Evolutionary conservation across 2,329 filamentous ascomycete species (phyloP), one percentile per base, ranked within the genome.

Genomic region (Alternaria brassicae): DNA sequence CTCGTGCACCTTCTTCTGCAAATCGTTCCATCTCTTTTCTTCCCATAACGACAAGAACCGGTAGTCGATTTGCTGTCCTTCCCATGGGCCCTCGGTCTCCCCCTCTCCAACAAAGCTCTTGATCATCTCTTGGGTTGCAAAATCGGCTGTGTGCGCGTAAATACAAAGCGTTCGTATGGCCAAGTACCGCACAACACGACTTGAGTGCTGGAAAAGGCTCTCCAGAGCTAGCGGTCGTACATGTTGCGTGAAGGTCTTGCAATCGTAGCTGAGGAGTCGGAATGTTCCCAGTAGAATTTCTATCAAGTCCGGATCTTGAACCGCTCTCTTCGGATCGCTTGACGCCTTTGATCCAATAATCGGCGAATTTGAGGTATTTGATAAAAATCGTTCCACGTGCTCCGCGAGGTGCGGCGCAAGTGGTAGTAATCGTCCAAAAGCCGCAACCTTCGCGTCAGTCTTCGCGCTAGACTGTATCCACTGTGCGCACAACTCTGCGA

Each of bases 81-180:
- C 95, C 83, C 93, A 91, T 41, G 86, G 81, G 7, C 89, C 93
- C 62, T 85, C 76, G 37, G 96, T 81, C 21, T 85, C 81, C 30
- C 86, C 86, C 37, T 85, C 81, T 45, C 86, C 88, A 55, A 94
- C 81, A 75, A 93, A 84, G 70, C 86, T 83, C 48, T 81, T 79
- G 30, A 96, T 79, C 75, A 96, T 89, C 48, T 85, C 82, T 72
- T 96, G 89, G 47, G 91, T 84, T 62, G 91, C 91, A 64, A 85
- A 82, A 76, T 99, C 95, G 4, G 95, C 90, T 28, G 91, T 91
- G 70, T 88, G 88, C 68, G 96, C 86, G 57, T 92, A 87, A 63
- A 92, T 83, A 72, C 90, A 93, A 65, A 97, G 91, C 59, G 93
- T 87, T 63, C 92, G 87, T 56, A 96, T 85, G 13, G 93, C 90